Conservation (phyloP, 805 yeast genomes). For the Lipomyces yamanashiensis region DNA sequence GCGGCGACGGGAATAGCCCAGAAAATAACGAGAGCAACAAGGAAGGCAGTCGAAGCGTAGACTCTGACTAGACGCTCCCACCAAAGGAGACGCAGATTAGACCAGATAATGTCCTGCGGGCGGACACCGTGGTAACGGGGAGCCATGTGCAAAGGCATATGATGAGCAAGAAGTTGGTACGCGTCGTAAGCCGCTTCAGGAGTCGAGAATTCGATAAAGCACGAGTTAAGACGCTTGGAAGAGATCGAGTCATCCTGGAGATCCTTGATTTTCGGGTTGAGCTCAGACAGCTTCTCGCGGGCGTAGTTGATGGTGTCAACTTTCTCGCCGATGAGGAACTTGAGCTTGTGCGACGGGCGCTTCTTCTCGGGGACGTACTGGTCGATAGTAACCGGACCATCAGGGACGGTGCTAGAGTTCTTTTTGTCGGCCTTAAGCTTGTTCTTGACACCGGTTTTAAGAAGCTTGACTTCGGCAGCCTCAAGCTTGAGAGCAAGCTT, state of each 20-base stretch:
- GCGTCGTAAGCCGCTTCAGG: slow-evolving; percentile 90
- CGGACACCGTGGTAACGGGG: slow-evolving; percentile 63
- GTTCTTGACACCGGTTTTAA: slow-evolving; percentile 67
- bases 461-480: slow-evolving; percentile 60
- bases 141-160: slow-evolving; percentile 51
- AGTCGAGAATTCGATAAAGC: slow-evolving; percentile 77
- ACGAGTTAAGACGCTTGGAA: slow-evolving; percentile 72
- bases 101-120: slow-evolving; percentile 88
- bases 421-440: slow-evolving; percentile 70
- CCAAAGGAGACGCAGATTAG: slow-evolving; percentile 64
- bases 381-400: slow-evolving; percentile 21
- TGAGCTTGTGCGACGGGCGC: slow-evolving; percentile 80
- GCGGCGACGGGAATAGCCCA: slow-evolving; percentile 99
- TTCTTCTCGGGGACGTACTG: slow-evolving; percentile 69
- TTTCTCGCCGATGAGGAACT: slow-evolving; percentile 75
- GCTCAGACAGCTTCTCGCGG: slow-evolving; percentile 65
- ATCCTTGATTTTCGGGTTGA: slow-evolving; percentile 66
- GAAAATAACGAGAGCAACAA: slow-evolving; percentile 75
- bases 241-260: slow-evolving; percentile 61
- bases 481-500: slow-evolving; percentile 67
- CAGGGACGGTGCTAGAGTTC: slow-evolving; percentile 44
- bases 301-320: slow-evolving; percentile 83
- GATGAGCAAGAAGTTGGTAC: slow-evolving; percentile 69
- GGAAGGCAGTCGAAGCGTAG: slow-evolving; percentile 58
- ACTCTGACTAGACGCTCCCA: slow-evolving; percentile 62